Evolutionary conservation across 2,329 filamentous ascomycete species (phyloP).

Genomic region (Microcyclospora pomicola): DNA sequence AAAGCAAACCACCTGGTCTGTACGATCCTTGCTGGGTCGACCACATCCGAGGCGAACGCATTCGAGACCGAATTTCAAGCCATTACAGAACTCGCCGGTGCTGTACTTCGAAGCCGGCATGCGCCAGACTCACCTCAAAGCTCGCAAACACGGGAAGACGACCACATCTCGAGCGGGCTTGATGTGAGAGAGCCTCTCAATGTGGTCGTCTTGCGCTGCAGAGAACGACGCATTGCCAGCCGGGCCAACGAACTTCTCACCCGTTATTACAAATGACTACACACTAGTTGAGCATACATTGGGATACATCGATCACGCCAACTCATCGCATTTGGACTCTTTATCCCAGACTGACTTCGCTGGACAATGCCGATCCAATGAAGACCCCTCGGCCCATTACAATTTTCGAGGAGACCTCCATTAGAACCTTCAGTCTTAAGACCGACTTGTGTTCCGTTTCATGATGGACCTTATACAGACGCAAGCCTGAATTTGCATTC

Average conservation of each 20-base stretch:
- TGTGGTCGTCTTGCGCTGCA: slow-evolving; percentile 15
- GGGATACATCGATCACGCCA: too few species aligned
- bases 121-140: neutral
- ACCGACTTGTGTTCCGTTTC: too few species aligned
- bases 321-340: too few species aligned
- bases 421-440: too few species aligned
- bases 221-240: neutral
- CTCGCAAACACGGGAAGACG: slow-evolving; percentile 3
- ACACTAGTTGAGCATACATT: too few species aligned
- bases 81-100: slow-evolving; percentile 18
- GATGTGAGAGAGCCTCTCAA: slow-evolving; percentile 15
- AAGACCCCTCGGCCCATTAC: too few species aligned
- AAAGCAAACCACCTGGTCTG: slow-evolving; percentile 22
- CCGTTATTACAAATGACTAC: neutral
- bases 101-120: slow-evolving; percentile 8
- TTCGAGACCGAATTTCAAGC: slow-evolving; percentile 18
- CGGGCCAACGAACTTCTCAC: slow-evolving; percentile 2
- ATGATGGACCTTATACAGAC: too few species aligned
- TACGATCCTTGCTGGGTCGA: slow-evolving; percentile 13
- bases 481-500: too few species aligned
- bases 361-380: too few species aligned
- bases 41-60: slow-evolving; percentile 5
- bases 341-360: too few species aligned
- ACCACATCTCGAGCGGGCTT: slow-evolving; percentile 7
- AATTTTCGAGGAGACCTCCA: too few species aligned